Evolutionary conservation across 1,284 basidiomycete genomes (phyloP), one percentile per base, ranked within the genome.

Genomic region (Leccinum variabile): DNA sequence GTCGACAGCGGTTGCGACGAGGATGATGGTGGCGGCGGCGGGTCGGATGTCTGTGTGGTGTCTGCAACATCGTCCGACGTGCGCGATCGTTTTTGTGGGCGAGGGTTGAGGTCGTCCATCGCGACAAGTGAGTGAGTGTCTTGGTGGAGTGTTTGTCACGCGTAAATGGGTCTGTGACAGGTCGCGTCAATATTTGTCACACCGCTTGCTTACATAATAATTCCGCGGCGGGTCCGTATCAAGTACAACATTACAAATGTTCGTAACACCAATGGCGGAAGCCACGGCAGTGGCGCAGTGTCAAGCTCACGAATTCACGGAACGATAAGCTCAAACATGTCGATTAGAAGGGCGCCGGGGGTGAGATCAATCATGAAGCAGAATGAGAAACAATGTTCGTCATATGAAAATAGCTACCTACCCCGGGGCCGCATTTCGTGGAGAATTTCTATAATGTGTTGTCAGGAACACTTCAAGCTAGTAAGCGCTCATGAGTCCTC

Each of bases 81-180:
- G 57, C 74, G 72, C 54, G 53, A 66, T 39, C 72, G 65, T 65
- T 73, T 73, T 44, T 65, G 67, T 14, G 73, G 71, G 16, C 73
- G 75, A 33, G 66, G 68, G 28, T 67, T 63, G 39, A 54, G 18
- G 52, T 54, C 30, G 56, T 67, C 63, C 72, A 75, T 76, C 56
- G 32, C 18, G 61, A 58, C 49, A n/a, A n/a, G n/a, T n/a, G 61
- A 57, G 28, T 22, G 5, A 54, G 25, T 28, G 28, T 16, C 22
- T 6, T 49, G 46, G 50, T 13, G n/a, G 18, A 18, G 54, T 57
- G 59, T 39, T 16, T 59, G 71, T 73, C 65, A 75, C 70, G 72
- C 72, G 68, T 73, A 69, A 65, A 67, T 75, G 57, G 41, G 33
- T 39, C 10, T 61, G 70, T 74, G 72, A 71, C 70, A 57, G 46